phyloP scores from a whole-genome alignment of 345 rosid species.

The Rhizophora apiculata region DNA sequence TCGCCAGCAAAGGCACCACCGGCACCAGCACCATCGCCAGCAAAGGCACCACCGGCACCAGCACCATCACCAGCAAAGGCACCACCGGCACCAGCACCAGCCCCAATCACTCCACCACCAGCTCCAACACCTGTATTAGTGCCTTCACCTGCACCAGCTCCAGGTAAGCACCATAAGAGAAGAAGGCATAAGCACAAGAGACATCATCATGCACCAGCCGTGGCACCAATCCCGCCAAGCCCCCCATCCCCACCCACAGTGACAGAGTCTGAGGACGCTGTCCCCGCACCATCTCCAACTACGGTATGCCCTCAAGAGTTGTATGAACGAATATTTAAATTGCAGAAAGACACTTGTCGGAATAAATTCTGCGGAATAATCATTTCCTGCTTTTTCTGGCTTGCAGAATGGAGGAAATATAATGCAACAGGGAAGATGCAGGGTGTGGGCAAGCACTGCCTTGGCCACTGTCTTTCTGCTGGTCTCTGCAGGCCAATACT shows the following conservation, averaged over 20 bases:
- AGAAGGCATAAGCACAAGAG: conserved; percentile 57
- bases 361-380: conserved; percentile 11
- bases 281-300: conserved; percentile 83
- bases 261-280: conserved; percentile 49
- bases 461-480: conserved; percentile 47
- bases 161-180: conserved; percentile 52
- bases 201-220: conserved; percentile 64
- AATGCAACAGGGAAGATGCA: conserved; percentile 36
- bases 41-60: conserved; percentile 20
- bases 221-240: conserved; percentile 64
- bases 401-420: conserved; percentile 63
- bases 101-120: conserved; percentile 41
- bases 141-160: conserved; percentile 44
- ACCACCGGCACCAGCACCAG: conserved; percentile 18
- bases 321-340: conserved; percentile 7
- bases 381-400: conserved; percentile 13
- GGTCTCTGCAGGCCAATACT: conserved; percentile 41
- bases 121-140: conserved; percentile 14
- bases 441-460: conserved; percentile 47
- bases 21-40: conserved; percentile 31
- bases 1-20: conserved; percentile 22
- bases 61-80: conserved; percentile 30
- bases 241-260: conserved; percentile 85
- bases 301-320: conserved; percentile 23
- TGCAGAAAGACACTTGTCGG: neutral